Base-by-base conservation (phyloP, 148 eudicot genomes). In the Gaultheria prostrata region DNA sequence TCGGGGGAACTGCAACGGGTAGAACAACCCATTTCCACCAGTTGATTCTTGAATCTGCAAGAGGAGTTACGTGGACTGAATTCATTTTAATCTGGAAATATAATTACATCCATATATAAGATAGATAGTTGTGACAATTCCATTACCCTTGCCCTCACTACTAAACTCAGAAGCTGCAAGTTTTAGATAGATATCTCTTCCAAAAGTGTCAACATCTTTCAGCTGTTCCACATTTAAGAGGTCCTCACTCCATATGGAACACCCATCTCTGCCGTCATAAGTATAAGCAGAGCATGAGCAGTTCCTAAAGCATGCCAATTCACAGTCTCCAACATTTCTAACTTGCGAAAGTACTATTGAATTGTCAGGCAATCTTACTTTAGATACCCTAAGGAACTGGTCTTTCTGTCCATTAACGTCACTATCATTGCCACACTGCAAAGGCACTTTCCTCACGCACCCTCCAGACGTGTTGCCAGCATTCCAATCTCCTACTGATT, bases 121-220 rank as follows among this genome's bases (percentile, higher is more conserved):
- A 1, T n/a, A 65, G 30, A 28, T 28, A 65, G 4, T 26, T 65
- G 35, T 17, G 67, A 61, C 24, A 20, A 39, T 39, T 61, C 67
- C 67, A 15, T 32, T 35, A 71, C 45, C 45, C 24, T 17, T 71
- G 45, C 48, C 76, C 10, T 71, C 0, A 15, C 76, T 71, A 32
- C 0, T 21, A 0, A 88, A 88, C 20, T 88, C 90, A 2, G 90
- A 86, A 50, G 90, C 87, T 39, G 88, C 85, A 43, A 88, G 90
- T 51, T 78, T 79, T 17, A 88, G 76, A 59, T 84, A 88, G 43
- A 88, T 76, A 18, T 70, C 80, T 56, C 80, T 84, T 9, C 90
- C 88, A 6, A 50, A 33, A 39, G 61, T 24, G 50, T 88, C 87
- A 28, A 81, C 87, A 69, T 65, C 87, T 7, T 76, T 61, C 35